Percentiles rank a stretch among this genome's conserved stretches.
Conservation (phyloP, 2,329 filamentous ascomycete species). For the Drechslera avenae region DNA sequence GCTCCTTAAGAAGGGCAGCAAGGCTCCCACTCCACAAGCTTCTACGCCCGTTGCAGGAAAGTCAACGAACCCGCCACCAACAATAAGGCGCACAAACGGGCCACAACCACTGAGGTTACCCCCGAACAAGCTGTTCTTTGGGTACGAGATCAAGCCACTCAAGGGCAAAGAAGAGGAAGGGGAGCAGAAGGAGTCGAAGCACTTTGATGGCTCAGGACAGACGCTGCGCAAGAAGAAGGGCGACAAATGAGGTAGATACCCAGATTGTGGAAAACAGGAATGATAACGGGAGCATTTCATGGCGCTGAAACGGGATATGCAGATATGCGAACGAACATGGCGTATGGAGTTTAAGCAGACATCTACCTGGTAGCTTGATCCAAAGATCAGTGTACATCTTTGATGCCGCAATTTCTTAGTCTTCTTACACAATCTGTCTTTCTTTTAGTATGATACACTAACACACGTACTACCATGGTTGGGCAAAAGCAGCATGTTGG, state of each 20-base stretch:
- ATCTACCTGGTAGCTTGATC: slow-evolving; percentile 7
- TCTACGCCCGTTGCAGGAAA: slow-evolving; percentile 67
- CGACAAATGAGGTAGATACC: slow-evolving; percentile 36
- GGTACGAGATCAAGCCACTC: slow-evolving; percentile 88
- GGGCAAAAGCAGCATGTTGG: too few relatives aligned
- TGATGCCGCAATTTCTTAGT: too few relatives aligned
- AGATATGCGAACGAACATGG: slow-evolving; percentile 8
- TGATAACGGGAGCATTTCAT: slow-evolving; percentile 22
- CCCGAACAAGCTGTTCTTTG: slow-evolving; percentile 93
- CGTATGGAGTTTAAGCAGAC: slow-evolving; percentile 25
- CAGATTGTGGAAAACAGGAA: background rate
- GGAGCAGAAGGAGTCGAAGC: slow-evolving; percentile 67
- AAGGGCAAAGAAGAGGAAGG: slow-evolving; percentile 71
- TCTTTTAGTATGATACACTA: too few relatives aligned
- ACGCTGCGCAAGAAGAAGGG: slow-evolving; percentile 78
- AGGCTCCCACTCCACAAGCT: slow-evolving; percentile 67
- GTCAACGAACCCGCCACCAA: slow-evolving; percentile 49
- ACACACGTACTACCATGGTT: too few relatives aligned
- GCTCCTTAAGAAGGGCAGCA: slow-evolving; percentile 82
- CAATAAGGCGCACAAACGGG: slow-evolving; percentile 67
- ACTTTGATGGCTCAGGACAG: slow-evolving; percentile 82
- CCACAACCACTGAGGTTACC: slow-evolving; percentile 84
- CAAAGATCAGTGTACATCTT: too few relatives aligned
- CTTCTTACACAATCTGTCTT: too few relatives aligned
- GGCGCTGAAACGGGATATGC: slow-evolving; percentile 27